Base-by-base conservation (phyloP, 768 basidiomycete species). In the Chiua virens region DNA sequence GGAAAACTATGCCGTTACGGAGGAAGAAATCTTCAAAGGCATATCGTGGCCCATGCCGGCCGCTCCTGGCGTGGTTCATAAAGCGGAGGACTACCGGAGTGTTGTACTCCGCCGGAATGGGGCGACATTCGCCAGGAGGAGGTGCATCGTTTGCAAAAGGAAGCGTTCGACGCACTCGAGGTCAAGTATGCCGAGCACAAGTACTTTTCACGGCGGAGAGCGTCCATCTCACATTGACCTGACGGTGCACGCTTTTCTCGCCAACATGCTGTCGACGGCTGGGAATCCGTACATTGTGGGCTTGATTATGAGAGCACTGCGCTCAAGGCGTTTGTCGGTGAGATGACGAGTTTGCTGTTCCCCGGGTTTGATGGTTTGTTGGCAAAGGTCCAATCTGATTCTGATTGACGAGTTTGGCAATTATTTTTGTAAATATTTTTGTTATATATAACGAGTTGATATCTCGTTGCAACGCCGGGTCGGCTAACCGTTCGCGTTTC, bases 51-150 rank as follows among this genome's bases (percentile, higher is more conserved):
- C 52, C 17, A 4, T 72, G 39, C n/a, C 53, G 62, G 17, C 21
- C 51, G n/a, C 3, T 71, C 17, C 0, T 72, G 21, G 20, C 53
- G 3, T 63, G 65, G 63, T 59, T 40, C 43, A 50, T 62, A 37
- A 43, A 55, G 45, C 6, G 69, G 47, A 69, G 52, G 25, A 15
- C 57, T 28, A 55, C 32, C 2, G 27, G 42, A 7, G 41, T 25
- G 38, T 30, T 72, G 38, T 55, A 64, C 54, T 37, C 49, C 14
- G 53, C 34, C 1, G 71, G 69, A n/a, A 39, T 67, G 2, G 69
- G 71, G 34, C 58, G 69, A 5, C 69, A 72, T 47, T 62, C 67
- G n/a, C 52, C 42, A n/a, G n/a, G 69, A 65, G 41, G 69, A 70
- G 35, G 65, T 65, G 36, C 58, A 67, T 14, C 48, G 57, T 34